These are phyloP conservation scores for Alternaria postmessia DNA, from an alignment of 2,329 filamentous ascomycete genomes.

Conservation along the genomic window DNA sequence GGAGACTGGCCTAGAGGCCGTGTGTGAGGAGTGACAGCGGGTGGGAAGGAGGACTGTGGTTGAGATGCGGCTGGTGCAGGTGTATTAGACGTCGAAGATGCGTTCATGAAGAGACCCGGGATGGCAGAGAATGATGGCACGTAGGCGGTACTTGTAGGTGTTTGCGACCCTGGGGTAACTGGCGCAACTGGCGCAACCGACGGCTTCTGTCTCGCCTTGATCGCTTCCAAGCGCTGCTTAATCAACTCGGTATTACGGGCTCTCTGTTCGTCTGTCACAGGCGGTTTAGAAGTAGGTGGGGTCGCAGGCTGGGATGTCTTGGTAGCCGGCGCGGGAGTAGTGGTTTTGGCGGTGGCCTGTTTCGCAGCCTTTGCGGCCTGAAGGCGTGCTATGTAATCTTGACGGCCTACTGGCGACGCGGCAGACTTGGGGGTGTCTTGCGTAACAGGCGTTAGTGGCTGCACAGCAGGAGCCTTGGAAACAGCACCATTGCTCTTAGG, in stretches of 20 bases:
- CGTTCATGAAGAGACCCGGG: conserved; percentile 62
- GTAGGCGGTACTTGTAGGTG: conserved; percentile 14
- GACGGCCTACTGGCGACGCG: conserved; percentile 55
- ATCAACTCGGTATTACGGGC: conserved; percentile 77
- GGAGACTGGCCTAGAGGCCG: conserved; percentile 69
- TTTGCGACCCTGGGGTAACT: conserved; percentile 7
- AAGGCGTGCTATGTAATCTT: conserved; percentile 78
- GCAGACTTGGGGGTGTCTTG: conserved; percentile 27
- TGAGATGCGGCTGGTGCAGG: conserved; percentile 20
- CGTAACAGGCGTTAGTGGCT: conserved; percentile 12
- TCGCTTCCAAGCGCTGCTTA: conserved; percentile 79
- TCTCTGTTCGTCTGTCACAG: conserved; percentile 52
- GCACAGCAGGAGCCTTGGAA: conserved; percentile 12
- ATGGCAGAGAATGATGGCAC: conserved; percentile 51
- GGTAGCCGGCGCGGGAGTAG: conserved; percentile 16
- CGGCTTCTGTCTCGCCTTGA: conserved; percentile 37
- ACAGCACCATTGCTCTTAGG: conserved; percentile 25
- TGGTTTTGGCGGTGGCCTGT: conserved; percentile 22
- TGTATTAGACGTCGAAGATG: conserved; percentile 17
- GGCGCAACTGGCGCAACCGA: conserved; percentile 5
- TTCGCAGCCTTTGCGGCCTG: conserved; percentile 75
- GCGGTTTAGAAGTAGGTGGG: conserved; percentile 27
- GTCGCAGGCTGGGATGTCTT: conserved; percentile 23
- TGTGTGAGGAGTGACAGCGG: conserved; percentile 55
- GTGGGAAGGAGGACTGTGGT: conserved; percentile 57